Conservation (phyloP, 148 eudicot genomes). For the Amaranthus palmeri region DNA sequence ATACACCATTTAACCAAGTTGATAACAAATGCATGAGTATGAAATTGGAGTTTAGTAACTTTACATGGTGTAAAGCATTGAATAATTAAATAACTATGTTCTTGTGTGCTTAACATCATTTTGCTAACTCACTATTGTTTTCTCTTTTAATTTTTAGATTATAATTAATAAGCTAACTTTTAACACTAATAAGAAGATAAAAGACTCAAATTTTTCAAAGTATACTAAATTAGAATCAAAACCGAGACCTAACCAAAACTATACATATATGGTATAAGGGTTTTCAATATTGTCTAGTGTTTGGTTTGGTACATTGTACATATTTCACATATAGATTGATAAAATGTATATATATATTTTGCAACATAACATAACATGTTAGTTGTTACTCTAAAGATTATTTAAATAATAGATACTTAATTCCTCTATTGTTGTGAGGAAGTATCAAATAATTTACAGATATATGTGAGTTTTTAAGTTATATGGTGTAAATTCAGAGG, state of each 20-base stretch:
- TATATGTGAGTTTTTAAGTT: too few species aligned
- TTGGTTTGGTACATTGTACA: too few species aligned
- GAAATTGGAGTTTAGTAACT: background rate
- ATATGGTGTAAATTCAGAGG: too few species aligned
- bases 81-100: background rate
- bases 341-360: slow-evolving; percentile 10
- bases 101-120: background rate
- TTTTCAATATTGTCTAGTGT: slow-evolving; percentile 10
- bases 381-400: too few species aligned
- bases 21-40: background rate
- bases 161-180: too few species aligned
- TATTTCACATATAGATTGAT: background rate
- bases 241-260: too few species aligned
- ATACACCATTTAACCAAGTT: background rate
- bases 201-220: background rate
- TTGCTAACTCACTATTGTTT: background rate
- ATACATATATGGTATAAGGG: background rate
- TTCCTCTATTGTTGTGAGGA: too few species aligned
- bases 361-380: slow-evolving; percentile 5
- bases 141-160: too few species aligned
- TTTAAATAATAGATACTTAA: too few species aligned
- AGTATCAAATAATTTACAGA: too few species aligned
- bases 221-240: background rate
- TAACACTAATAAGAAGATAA: background rate
- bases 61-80: too few species aligned